phyloP scores from a whole-genome alignment of 345 rosid genomes.

The Linum usitatissimum region DNA sequence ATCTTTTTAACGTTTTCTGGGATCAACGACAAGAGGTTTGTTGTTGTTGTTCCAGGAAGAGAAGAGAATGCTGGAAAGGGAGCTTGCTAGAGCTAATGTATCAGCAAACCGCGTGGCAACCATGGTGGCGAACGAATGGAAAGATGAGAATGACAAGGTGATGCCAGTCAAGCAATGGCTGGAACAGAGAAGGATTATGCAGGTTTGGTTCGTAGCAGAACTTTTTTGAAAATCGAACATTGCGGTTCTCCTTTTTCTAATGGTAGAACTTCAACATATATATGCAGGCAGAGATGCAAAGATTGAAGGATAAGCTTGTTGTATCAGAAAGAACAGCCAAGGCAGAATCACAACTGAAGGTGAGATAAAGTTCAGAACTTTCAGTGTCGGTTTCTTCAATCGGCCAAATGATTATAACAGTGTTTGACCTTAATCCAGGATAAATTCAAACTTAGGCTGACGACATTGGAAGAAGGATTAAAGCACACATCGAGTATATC shows the following conservation, averaged over 20 bases:
- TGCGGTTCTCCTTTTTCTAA: background rate
- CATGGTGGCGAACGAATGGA: constrained; percentile 90
- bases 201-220: constrained; percentile 31
- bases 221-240: background rate
- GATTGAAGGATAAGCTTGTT: constrained; percentile 62
- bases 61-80: constrained; percentile 87
- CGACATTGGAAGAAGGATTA: constrained; percentile 68
- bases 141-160: constrained; percentile 81
- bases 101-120: constrained; percentile 74
- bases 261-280: background rate
- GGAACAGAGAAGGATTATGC: constrained; percentile 74
- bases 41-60: constrained; percentile 43
- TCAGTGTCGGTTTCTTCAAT: background rate
- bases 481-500: constrained; percentile 32
- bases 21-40: too few species aligned
- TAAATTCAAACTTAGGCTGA: constrained; percentile 61
- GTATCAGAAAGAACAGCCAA: constrained; percentile 76
- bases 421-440: constrained; percentile 37
- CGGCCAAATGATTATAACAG: background rate
- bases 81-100: constrained; percentile 77
- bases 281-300: constrained; percentile 78
- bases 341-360: constrained; percentile 91
- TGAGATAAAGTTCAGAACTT: constrained; percentile 12
- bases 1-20: background rate
- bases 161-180: constrained; percentile 93